Evolutionary conservation across 208 protist genomes (phyloP).

Genomic region (Trichomonas tenax): DNA sequence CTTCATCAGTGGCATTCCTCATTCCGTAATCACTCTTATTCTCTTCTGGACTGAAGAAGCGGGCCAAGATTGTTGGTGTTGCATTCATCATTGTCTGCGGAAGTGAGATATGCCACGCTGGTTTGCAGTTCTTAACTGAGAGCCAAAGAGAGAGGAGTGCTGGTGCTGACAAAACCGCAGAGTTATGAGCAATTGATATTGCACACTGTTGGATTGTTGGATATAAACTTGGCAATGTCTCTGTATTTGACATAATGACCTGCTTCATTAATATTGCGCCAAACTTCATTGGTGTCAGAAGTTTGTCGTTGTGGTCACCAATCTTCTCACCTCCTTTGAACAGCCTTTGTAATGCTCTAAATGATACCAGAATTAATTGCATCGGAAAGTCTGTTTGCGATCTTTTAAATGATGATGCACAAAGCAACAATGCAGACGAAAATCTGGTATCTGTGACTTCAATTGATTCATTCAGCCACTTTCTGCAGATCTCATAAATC

Average conservation of each 20-base stretch:
- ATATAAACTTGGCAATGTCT: background rate
- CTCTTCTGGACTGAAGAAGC: background rate
- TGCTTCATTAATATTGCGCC: background rate
- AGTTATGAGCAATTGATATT: background rate
- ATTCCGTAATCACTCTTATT: background rate
- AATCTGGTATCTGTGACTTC: background rate
- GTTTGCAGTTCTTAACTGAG: background rate
- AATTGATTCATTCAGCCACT: background rate
- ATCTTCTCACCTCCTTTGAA: background rate
- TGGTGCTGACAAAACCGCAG: background rate
- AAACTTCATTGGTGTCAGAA: background rate
- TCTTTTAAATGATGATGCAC: background rate
- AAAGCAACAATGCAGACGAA: background rate
- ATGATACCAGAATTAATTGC: background rate
- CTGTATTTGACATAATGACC: background rate
- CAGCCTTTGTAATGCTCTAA: background rate
- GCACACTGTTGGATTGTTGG: background rate
- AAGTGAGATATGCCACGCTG: background rate
- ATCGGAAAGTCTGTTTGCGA: background rate
- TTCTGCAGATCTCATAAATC: background rate
- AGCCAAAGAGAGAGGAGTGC: background rate
- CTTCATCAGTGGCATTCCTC: background rate
- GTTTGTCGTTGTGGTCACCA: background rate
- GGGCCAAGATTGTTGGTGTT: background rate
- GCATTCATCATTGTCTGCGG: background rate